Percentiles rank a stretch among this genome's conserved stretches.
phyloP scores from a whole-genome alignment of 371 early-diverging fungal genomes.

The Actinomucor elegans region DNA sequence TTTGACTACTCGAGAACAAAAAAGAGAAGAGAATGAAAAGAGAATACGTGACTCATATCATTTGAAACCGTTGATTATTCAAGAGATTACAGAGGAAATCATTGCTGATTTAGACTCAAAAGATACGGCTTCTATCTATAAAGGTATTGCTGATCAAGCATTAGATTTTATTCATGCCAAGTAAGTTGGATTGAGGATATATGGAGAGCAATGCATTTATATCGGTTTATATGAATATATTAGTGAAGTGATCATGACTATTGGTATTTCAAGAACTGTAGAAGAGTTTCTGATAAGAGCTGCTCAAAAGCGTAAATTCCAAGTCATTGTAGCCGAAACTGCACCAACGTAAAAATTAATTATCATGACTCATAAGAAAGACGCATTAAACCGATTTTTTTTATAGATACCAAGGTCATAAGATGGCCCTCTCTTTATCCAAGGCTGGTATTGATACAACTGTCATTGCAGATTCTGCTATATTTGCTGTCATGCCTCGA shows the following conservation, averaged over 20 bases:
- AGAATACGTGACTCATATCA: constrained; percentile 31
- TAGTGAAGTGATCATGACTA: constrained; percentile 96
- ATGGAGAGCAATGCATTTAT: not conserved
- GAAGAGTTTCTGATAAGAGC: constrained; percentile 86
- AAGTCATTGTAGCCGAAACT: constrained; percentile 91
- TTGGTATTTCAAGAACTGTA: constrained; percentile 86
- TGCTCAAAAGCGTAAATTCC: constrained; percentile 84
- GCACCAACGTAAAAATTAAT: constrained; percentile 66
- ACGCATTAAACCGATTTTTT: not conserved
- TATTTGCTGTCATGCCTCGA: constrained; percentile 96
- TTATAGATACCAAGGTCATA: constrained; percentile 76
- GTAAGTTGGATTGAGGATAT: constrained; percentile 34
- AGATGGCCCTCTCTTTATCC: constrained; percentile 78
- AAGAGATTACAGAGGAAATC: constrained; percentile 82
- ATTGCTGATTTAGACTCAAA: constrained; percentile 73
- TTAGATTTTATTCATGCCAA: constrained; percentile 89
- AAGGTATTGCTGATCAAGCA: constrained; percentile 77
- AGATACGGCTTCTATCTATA: constrained; percentile 46
- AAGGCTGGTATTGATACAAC: constrained; percentile 88
- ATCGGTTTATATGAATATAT: not conserved
- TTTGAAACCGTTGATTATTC: constrained; percentile 74
- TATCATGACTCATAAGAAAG: too few species aligned
- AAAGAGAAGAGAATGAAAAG: constrained; percentile 31
- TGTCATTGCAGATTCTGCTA: constrained; percentile 91
- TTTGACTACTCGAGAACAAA: constrained; percentile 22